Conservation (phyloP, 108 stramenopile species). For the Nitzschia inconspicua region DNA sequence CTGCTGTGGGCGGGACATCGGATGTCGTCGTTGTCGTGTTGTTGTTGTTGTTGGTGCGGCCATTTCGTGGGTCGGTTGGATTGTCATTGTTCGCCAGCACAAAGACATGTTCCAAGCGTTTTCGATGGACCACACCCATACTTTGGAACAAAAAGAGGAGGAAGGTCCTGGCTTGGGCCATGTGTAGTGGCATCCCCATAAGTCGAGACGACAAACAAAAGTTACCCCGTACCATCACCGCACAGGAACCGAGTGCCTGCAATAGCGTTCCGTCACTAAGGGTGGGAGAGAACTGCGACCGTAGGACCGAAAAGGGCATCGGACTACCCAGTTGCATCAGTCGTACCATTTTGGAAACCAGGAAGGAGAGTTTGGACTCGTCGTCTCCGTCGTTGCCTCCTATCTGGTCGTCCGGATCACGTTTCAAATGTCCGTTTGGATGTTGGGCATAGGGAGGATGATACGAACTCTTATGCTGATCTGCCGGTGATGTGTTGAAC, state of each 20-base stretch:
- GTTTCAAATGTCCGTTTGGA: constrained; percentile 1
- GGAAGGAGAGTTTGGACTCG: not conserved
- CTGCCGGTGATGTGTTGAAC: constrained; percentile 3
- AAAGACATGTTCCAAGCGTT: constrained; percentile 47
- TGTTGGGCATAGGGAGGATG: constrained; percentile 39
- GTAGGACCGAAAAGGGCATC: constrained; percentile 67
- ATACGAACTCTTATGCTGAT: constrained; percentile 59
- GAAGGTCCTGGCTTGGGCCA: constrained; percentile 65
- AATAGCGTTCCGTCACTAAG: constrained; percentile 51
- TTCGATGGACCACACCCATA: constrained; percentile 59
- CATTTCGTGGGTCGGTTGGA: constrained; percentile 3
- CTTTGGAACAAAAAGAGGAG: constrained; percentile 70
- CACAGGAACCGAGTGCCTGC: constrained; percentile 60
- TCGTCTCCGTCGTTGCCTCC: not conserved
- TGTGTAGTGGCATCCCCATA: constrained; percentile 24
- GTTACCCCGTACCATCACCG: constrained; percentile 79
- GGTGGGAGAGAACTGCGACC: constrained; percentile 39
- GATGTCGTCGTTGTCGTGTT: no score
- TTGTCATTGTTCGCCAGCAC: not conserved
- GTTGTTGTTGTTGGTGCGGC: constrained; percentile 1
- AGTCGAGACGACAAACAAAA: constrained; percentile 66
- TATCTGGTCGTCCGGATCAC: constrained; percentile 1
- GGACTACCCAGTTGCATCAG: constrained; percentile 66
- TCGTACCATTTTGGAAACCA: constrained; percentile 50
- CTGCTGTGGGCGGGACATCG: no score